These are phyloP conservation scores for Umbelopsis ramanniana DNA, from an alignment of 192 early-diverging fungal genomes.

Conservation along the genomic window DNA sequence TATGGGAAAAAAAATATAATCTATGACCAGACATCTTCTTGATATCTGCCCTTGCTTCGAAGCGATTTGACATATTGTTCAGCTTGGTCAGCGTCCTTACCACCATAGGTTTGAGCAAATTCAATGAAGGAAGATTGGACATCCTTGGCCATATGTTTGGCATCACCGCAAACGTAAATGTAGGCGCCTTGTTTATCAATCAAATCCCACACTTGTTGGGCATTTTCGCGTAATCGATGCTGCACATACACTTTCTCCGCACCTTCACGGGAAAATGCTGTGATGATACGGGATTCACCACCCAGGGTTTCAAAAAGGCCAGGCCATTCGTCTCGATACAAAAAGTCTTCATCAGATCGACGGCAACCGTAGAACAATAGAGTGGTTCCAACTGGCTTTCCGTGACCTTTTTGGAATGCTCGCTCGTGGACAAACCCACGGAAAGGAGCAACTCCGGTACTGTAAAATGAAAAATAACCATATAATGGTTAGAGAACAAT, in stretches of 20 bases:
- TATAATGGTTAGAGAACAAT: conserved; percentile 2
- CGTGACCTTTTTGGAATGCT: conserved; percentile 61
- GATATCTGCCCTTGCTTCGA: conserved; percentile 82
- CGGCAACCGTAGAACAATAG: conserved; percentile 96
- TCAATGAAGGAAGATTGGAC: conserved; percentile 73
- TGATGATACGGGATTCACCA: conserved; percentile 72
- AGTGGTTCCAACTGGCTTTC: conserved; percentile 77
- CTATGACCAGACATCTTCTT: conserved; percentile 95
- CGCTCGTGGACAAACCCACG: conserved; percentile 95
- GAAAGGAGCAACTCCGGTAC: conserved; percentile 99
- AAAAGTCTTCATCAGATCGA: conserved; percentile 80
- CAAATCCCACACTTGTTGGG: conserved; percentile 80
- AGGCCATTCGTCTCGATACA: conserved; percentile 87
- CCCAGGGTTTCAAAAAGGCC: conserved; percentile 65
- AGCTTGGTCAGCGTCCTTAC: conserved; percentile 69
- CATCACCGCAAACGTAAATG: conserved; percentile 96
- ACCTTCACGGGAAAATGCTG: conserved; percentile 88
- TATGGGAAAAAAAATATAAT: conserved; percentile 17
- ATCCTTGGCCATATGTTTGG: conserved; percentile 97
- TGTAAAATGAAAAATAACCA: conserved; percentile 1
- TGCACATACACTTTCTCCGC: conserved; percentile 94
- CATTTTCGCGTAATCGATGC: conserved; percentile 79
- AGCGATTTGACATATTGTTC: conserved; percentile 86
- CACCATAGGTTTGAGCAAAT: conserved; percentile 74
- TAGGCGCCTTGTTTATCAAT: conserved; percentile 77